Percentiles rank a stretch among this genome's conserved stretches.
Conservation (phyloP, 2,329 filamentous ascomycete species). For the Talaromyces sp. region DNA sequence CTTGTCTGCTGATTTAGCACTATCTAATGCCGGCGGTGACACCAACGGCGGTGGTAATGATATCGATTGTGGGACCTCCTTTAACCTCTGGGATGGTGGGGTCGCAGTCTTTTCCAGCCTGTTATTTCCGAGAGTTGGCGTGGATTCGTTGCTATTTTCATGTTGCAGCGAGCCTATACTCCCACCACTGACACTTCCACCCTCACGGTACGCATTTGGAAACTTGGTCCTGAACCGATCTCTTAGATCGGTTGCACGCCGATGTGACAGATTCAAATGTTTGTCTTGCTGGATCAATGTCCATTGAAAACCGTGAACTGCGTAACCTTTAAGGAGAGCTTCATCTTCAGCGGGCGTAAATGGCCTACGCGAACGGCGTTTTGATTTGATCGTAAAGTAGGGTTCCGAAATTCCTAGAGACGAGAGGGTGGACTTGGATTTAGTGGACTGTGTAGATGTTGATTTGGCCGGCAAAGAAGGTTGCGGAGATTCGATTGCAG, state of each 20-base stretch:
- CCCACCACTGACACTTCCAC: conserved; percentile 39
- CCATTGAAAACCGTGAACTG: conserved; percentile 59
- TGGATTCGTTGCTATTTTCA: not conserved
- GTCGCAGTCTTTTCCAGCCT: not conserved
- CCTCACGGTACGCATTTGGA: conserved; percentile 53
- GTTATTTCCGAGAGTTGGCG: not conserved
- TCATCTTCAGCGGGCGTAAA: conserved; percentile 59
- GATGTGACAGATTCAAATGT: conserved; percentile 49
- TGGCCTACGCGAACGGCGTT: conserved; percentile 52
- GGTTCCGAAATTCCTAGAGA: conserved; percentile 50
- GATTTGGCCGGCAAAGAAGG: conserved; percentile 21
- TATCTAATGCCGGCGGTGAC: conserved; percentile 24
- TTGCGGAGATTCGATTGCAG: not conserved
- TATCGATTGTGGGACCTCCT: not conserved
- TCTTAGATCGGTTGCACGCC: conserved; percentile 57
- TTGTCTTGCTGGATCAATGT: conserved; percentile 56
- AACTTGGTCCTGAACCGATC: conserved; percentile 61
- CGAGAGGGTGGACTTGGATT: conserved; percentile 32
- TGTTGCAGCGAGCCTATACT: conserved; percentile 21
- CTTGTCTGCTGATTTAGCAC: not conserved
- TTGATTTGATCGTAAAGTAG: conserved; percentile 45
- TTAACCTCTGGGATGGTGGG: not conserved
- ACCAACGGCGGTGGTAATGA: conserved; percentile 1
- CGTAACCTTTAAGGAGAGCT: conserved; percentile 57
- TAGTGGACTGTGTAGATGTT: conserved; percentile 30